phyloP scores from a whole-genome alignment of 306 rosid species.

The Cyclanthera cordifolia region DNA sequence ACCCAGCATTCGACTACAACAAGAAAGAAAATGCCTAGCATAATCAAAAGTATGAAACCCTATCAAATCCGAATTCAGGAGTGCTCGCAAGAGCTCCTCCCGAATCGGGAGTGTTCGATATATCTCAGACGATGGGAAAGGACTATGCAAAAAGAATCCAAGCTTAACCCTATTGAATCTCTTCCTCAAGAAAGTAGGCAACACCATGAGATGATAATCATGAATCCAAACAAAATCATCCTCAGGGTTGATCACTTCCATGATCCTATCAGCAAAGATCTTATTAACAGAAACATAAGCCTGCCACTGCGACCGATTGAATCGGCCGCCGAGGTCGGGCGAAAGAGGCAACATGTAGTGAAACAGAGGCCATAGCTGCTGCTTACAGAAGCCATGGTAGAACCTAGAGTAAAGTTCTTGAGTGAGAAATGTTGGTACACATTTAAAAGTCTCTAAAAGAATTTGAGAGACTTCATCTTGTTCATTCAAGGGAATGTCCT shows the following conservation, averaged over 20 bases:
- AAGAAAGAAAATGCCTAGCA: slow-evolving; percentile 69
- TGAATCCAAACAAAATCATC: slow-evolving; percentile 82
- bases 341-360: slow-evolving; percentile 76
- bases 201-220: slow-evolving; percentile 79
- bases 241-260: slow-evolving; percentile 85
- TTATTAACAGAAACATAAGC: slow-evolving; percentile 74
- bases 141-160: slow-evolving; percentile 79
- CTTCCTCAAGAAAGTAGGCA: slow-evolving; percentile 79
- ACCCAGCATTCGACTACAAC: slow-evolving; percentile 84
- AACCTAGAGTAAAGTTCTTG: slow-evolving; percentile 47
- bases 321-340: slow-evolving; percentile 69
- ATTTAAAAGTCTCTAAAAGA: slow-evolving; percentile 50
- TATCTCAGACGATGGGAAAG: slow-evolving; percentile 74
- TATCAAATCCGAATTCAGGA: slow-evolving; percentile 66
- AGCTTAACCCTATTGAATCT: slow-evolving; percentile 63
- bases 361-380: slow-evolving; percentile 74
- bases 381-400: slow-evolving; percentile 79
- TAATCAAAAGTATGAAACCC: slow-evolving; percentile 87
- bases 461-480: slow-evolving; percentile 77
- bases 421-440: slow-evolving; percentile 67
- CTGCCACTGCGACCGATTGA: slow-evolving; percentile 61
- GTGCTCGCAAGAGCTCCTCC: slow-evolving; percentile 67
- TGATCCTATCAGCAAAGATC: slow-evolving; percentile 70
- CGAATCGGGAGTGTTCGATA: slow-evolving; percentile 66
- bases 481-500: slow-evolving; percentile 50